Base-by-base conservation (phyloP, 2,329 filamentous ascomycete genomes). In the Aureobasidium melanogenum region DNA sequence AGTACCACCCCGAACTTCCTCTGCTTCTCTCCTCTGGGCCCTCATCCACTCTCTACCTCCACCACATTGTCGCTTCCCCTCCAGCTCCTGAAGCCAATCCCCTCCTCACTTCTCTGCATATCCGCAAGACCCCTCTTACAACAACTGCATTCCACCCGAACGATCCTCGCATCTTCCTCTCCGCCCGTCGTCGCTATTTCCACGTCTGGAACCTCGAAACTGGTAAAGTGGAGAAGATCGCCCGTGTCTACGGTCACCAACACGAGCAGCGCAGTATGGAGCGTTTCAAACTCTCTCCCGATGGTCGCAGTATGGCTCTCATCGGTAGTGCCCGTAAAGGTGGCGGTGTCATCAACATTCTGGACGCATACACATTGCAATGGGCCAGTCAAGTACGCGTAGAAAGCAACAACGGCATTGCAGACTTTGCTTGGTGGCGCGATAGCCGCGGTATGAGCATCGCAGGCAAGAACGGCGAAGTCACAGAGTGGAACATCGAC, bases 351-450 rank as follows among this genome's bases (percentile, higher is more conserved):
- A 82, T 99, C 75, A 97, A 96, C 73, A 79, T 99, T 26, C 77
- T 99, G 28, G 88, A 88, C 75, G 86, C 88, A 1, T 79, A 77
- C 26, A 93, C 92, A 0, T 85, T 89, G 70, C 93, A 97, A 76
- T 97, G 93, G 93, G 79, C 91, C 50, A 84, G 88, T 0, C 86
- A 93, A 66, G 90, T 89, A 15, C 83, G 92, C 41, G 80, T 97
- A 48, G 90, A 97, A 69, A 88, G 89, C 65, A 82, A 84, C 52
- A 87, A 91, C 55, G 92, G 92, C 39, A 86, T 97, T 51, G 88
- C 90, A 0, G 93, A 97, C 73, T 95, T 97, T 69, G 85, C 84
- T 1, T 99, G 94, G 94, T 97, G 92, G 92, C 82, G 84, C 58
- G 85, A 90, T 64, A 89, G 92, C 36, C 83, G 87, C 43, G 93